Conservation (phyloP, 106 monocot species). For the Dendrobium nobile region DNA sequence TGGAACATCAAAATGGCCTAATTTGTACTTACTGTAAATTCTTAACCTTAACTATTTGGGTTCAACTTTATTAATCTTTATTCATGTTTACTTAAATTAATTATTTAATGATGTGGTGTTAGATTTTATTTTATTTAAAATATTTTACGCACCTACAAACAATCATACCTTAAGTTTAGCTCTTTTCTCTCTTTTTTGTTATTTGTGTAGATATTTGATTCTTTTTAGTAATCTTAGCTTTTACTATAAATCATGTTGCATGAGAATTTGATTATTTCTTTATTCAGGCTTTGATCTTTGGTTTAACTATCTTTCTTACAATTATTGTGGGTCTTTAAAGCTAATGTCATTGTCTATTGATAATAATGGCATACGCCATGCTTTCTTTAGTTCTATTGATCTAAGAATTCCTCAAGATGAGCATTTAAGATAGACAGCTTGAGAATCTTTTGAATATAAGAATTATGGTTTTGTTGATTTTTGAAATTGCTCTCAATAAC, state of each 20-base stretch:
- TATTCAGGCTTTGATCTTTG: neutral
- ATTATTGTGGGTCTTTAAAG: constrained; percentile 97
- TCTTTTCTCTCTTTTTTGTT: neutral
- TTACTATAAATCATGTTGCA: neutral
- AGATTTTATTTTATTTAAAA: no score
- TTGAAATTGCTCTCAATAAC: constrained; percentile 90
- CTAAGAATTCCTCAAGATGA: constrained; percentile 86
- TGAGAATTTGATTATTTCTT: neutral
- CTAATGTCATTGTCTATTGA: constrained; percentile 95
- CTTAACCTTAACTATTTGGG: no score
- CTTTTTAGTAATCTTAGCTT: neutral
- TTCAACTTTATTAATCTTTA: no score
- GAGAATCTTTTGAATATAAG: constrained; percentile 95
- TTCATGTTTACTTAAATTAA: no score
- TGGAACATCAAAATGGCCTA: no score
- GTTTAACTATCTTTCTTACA: constrained; percentile 22
- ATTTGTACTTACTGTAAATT: no score
- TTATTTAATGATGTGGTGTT: no score
- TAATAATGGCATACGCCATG: constrained; percentile 77
- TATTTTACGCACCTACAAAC: no score
- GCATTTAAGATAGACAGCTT: constrained; percentile 95
- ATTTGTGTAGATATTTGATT: neutral
- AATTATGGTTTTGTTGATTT: constrained; percentile 97
- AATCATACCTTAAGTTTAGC: no score
- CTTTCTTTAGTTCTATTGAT: constrained; percentile 91